Conservation (phyloP, 768 basidiomycete species). For the Filobasidium wieringae region DNA sequence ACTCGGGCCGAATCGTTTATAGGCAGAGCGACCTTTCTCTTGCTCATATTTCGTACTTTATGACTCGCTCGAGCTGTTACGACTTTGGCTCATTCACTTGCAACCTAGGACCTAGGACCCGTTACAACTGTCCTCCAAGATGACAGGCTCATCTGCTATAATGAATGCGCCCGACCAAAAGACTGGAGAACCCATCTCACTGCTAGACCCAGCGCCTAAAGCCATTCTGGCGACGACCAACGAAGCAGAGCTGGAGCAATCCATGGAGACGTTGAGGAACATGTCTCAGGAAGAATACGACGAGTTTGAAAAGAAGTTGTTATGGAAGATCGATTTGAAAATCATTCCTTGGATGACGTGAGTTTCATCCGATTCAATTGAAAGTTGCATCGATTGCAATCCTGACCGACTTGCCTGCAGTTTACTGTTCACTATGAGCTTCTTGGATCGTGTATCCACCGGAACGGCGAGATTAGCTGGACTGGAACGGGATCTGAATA, state of each 20-base stretch:
- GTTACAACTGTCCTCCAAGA: no score
- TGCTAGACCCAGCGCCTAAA: no score
- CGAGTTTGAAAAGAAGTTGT: conserved; percentile 23
- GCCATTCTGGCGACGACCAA: no score
- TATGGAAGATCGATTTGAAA: conserved; percentile 30
- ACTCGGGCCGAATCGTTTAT: no score
- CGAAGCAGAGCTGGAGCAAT: background rate
- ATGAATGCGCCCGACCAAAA: no score
- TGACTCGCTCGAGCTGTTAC: no score
- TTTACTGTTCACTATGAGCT: conserved; percentile 33
- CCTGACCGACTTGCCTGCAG: conserved; percentile 12
- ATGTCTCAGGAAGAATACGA: conserved; percentile 29
- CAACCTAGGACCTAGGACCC: no score
- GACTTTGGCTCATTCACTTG: no score
- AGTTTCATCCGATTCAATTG: conserved; percentile 2
- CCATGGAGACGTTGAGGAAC: conserved; percentile 18
- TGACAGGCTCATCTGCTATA: no score
- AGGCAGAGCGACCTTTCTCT: no score
- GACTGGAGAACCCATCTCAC: no score
- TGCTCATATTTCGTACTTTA: no score
- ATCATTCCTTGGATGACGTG: conserved; percentile 38
- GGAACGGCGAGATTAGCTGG: conserved; percentile 33
- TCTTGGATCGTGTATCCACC: conserved; percentile 36
- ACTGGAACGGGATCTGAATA: conserved; percentile 22
- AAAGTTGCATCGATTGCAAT: background rate